These are phyloP conservation scores for Heterobasidion irregulare DNA, from an alignment of 1,284 basidiomycete genomes.

Conservation along the genomic window DNA sequence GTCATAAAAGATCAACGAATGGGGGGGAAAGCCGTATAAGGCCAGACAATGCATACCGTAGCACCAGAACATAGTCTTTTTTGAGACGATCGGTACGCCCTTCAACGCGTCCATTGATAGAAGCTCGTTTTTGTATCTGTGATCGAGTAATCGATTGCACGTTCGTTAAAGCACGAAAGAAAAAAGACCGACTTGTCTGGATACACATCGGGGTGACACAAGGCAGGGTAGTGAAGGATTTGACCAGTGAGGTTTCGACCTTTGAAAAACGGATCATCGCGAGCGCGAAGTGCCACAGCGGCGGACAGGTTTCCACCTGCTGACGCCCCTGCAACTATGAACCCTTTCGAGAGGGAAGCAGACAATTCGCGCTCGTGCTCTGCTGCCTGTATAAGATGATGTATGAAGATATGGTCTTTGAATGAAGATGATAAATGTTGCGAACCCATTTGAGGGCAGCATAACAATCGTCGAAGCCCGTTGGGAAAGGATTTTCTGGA, in stretches of 20 bases:
- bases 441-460: constrained; percentile 25
- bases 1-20: neutral
- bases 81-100: neutral
- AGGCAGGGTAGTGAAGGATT: constrained; percentile 8
- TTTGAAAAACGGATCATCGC: constrained; percentile 14
- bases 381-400: constrained; percentile 5
- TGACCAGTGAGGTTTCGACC: constrained; percentile 12
- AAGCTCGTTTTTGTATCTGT: neutral
- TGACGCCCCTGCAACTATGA: constrained; percentile 14
- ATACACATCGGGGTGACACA: constrained; percentile 8
- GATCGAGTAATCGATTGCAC: neutral
- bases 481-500: constrained; percentile 31
- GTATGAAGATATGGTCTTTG: neutral
- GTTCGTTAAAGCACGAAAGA: neutral
- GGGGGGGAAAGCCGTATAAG: neutral
- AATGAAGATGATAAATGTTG: neutral
- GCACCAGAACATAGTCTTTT: neutral
- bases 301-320: constrained; percentile 15
- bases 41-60: too few species aligned
- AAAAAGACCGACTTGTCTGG: neutral
- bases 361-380: constrained; percentile 5
- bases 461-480: constrained; percentile 26
- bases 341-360: constrained; percentile 10
- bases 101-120: neutral
- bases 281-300: constrained; percentile 8